Evolutionary conservation across 306 rosid species (phyloP).

Genomic region (Fagus sylvatica): DNA sequence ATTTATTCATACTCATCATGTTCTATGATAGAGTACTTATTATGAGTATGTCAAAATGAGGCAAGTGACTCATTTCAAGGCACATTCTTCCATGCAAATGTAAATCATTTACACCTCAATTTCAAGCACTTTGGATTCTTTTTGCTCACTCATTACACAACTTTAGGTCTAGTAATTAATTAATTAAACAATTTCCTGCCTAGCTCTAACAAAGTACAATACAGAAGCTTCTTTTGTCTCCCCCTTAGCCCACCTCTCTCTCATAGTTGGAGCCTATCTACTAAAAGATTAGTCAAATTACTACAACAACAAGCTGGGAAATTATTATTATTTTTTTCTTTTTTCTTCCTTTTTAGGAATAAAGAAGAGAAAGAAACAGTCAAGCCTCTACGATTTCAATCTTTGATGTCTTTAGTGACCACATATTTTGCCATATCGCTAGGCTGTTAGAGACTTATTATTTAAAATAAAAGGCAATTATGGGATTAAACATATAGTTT

Average conservation of each 20-base stretch:
- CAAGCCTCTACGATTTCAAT: background rate
- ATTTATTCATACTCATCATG: conserved; percentile 13
- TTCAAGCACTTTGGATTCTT: conserved; percentile 44
- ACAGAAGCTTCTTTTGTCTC: conserved; percentile 74
- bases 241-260: conserved; percentile 1
- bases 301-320: conserved; percentile 23
- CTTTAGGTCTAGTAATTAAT: conserved; percentile 32
- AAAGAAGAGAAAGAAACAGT: conserved; percentile 35
- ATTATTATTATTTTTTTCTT: conserved; percentile 11
- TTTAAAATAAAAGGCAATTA: conserved; percentile 22
- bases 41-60: conserved; percentile 11
- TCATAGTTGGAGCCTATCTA: conserved; percentile 15
- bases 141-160: conserved; percentile 24
- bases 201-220: conserved; percentile 39
- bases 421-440: conserved; percentile 14
- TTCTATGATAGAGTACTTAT: conserved; percentile 23
- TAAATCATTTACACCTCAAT: conserved; percentile 38
- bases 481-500: conserved; percentile 7
- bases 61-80: conserved; percentile 28
- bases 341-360: conserved; percentile 24
- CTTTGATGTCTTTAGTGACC: conserved; percentile 29
- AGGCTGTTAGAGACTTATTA: conserved; percentile 21
- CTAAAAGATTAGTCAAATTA: conserved; percentile 24
- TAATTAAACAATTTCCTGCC: conserved; percentile 24
- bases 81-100: conserved; percentile 57